Percentiles rank a stretch among this genome's conserved stretches.
Conservation (phyloP, 2,329 filamentous ascomycete genomes). For the Stemphylium lycopersici region DNA sequence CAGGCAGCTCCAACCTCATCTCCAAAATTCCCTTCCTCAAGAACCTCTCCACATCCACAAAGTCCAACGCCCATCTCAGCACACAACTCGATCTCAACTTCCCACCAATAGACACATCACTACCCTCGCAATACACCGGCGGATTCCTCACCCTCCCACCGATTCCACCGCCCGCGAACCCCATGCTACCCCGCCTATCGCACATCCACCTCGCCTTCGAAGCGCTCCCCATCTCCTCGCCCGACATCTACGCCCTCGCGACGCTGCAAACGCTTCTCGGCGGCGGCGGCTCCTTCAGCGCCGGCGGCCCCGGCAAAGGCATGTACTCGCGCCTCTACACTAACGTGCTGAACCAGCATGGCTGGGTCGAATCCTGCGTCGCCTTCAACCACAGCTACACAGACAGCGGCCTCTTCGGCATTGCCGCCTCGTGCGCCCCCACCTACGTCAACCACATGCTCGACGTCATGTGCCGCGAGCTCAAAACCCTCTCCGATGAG, state of each 20-base stretch:
- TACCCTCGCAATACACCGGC: slow-evolving; percentile 84
- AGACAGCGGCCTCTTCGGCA: slow-evolving; percentile 93
- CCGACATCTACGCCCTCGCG: slow-evolving; percentile 95
- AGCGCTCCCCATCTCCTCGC: slow-evolving; percentile 84
- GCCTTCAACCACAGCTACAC: slow-evolving; percentile 98
- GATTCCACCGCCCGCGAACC: slow-evolving; percentile 77
- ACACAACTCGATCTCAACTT: slow-evolving; percentile 56
- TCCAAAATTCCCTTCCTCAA: slow-evolving; percentile 91
- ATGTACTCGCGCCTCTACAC: slow-evolving; percentile 99
- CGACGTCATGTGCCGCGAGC: slow-evolving; percentile 91
- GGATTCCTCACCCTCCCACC: slow-evolving; percentile 87
- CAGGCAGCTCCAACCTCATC: slow-evolving; percentile 69
- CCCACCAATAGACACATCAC: slow-evolving; percentile 62
- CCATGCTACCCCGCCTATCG: slow-evolving; percentile 78
- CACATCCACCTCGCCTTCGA: slow-evolving; percentile 97
- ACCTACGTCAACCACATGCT: slow-evolving; percentile 81
- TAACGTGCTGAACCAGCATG: slow-evolving; percentile 95
- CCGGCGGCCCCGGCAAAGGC: slow-evolving; percentile 94
- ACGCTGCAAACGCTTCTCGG: slow-evolving; percentile 95
- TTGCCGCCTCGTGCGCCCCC: slow-evolving; percentile 84
- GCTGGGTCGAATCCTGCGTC: slow-evolving; percentile 94
- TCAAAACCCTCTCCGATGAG: slow-evolving; percentile 77
- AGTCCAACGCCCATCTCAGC: slow-evolving; percentile 61
- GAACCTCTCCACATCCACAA: slow-evolving; percentile 78
- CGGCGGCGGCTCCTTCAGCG: slow-evolving; percentile 94